Percentiles rank a stretch among this genome's conserved stretches.
Conservation (phyloP, 768 basidiomycete species). For the Holtermanniella nyarrowii region DNA sequence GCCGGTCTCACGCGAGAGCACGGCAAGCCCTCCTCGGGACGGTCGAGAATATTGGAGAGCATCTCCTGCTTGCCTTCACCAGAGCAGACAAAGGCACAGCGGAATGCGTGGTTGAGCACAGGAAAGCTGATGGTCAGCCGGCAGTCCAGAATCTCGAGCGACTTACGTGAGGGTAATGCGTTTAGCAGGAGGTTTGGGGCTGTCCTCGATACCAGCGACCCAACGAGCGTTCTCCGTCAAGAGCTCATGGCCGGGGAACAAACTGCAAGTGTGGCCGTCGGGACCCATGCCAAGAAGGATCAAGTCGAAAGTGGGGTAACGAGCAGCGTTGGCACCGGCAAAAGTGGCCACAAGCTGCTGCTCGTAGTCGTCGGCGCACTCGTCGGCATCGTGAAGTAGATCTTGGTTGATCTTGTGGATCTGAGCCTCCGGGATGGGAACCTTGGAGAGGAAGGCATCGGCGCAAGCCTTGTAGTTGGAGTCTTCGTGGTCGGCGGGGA, state of each 20-base stretch:
- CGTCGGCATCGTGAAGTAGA: conserved; percentile 48
- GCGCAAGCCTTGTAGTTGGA: conserved; percentile 78
- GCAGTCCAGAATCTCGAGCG: background rate
- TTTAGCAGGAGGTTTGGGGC: conserved; percentile 81
- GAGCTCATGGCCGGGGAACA: conserved; percentile 87
- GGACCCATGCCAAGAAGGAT: conserved; percentile 94
- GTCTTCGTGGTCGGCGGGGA: conserved; percentile 83
- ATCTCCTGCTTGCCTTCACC: conserved; percentile 74
- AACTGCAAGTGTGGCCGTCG: conserved; percentile 95
- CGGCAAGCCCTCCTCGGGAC: conserved; percentile 68
- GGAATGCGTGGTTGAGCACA: conserved; percentile 45
- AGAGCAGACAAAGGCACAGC: conserved; percentile 78
- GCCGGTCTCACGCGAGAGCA: conserved; percentile 69
- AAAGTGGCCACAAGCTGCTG: conserved; percentile 70
- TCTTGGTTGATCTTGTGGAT: conserved; percentile 71
- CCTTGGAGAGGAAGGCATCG: conserved; percentile 65
- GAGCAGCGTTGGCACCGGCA: conserved; percentile 81
- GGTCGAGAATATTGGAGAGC: conserved; percentile 63
- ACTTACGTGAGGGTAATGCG: conserved; percentile 75
- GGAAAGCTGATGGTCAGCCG: conserved; percentile 25
- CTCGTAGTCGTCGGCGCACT: conserved; percentile 42
- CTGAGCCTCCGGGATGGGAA: conserved; percentile 63
- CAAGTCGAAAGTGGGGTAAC: conserved; percentile 95
- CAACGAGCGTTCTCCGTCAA: conserved; percentile 80
- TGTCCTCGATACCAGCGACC: conserved; percentile 88